Conservation (phyloP, 2,329 filamentous ascomycete species). For the Elsinoe necatrix region DNA sequence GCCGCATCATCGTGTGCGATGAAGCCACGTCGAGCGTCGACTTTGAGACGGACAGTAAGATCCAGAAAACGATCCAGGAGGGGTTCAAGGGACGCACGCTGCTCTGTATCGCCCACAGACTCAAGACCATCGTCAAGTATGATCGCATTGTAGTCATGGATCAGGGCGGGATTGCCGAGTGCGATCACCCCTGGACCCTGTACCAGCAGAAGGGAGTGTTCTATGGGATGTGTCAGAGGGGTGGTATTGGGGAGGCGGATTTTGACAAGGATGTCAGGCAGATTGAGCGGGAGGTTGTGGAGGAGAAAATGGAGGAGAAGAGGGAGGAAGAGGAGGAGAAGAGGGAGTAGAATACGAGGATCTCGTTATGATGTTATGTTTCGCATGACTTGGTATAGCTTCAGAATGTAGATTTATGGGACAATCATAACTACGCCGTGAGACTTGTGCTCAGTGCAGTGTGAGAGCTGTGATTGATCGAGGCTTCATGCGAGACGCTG, state of each 20-base stretch:
- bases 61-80: constrained; percentile 76
- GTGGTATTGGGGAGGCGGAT: constrained; percentile 57
- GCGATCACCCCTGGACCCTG: constrained; percentile 66
- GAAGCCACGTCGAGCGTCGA: constrained; percentile 91
- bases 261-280: constrained; percentile 31
- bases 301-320: constrained; percentile 23
- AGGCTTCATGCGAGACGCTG: neutral
- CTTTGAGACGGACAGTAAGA: constrained; percentile 94
- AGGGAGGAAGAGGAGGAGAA: constrained; percentile 4
- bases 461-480: neutral
- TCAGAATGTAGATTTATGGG: constrained; percentile 1
- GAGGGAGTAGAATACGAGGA: neutral
- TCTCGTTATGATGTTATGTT: neutral
- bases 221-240: constrained; percentile 78
- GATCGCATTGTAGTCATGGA: constrained; percentile 98
- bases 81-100: constrained; percentile 82
- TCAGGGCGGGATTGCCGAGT: constrained; percentile 73
- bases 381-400: neutral
- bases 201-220: constrained; percentile 75
- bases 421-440: neutral
- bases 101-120: constrained; percentile 82
- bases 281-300: constrained; percentile 23
- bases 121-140: constrained; percentile 82
- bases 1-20: constrained; percentile 92
- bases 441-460: neutral